Evolutionary conservation across 2,329 filamentous ascomycete genomes (phyloP).

Genomic region (Pseudopyricularia cyperi): DNA sequence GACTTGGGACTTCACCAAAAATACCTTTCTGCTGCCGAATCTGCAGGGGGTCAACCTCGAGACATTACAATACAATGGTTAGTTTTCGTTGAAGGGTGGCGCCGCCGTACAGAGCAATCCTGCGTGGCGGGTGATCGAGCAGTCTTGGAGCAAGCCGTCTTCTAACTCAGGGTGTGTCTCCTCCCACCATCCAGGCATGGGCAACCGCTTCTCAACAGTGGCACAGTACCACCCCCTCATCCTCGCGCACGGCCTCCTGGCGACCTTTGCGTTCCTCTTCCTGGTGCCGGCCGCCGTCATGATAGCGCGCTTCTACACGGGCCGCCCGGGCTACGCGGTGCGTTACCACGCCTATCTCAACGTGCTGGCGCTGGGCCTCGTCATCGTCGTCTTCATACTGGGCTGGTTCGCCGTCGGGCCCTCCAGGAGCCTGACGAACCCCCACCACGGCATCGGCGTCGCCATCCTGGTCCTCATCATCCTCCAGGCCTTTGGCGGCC

Average conservation of each 20-base stretch:
- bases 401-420: constrained; percentile 71
- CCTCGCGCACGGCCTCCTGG: constrained; percentile 58
- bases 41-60: constrained; percentile 65
- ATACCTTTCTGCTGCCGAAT: constrained; percentile 68
- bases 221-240: constrained; percentile 60
- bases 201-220: constrained; percentile 60
- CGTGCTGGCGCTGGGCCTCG: constrained; percentile 51
- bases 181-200: constrained; percentile 55
- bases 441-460: constrained; percentile 73
- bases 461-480: constrained; percentile 64
- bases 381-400: constrained; percentile 59
- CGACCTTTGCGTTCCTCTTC: constrained; percentile 59
- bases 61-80: constrained; percentile 77
- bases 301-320: constrained; percentile 56
- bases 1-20: constrained; percentile 68
- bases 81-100: constrained; percentile 7
- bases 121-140: too few relatives aligned
- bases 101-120: background rate
- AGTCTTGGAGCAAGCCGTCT: too few relatives aligned
- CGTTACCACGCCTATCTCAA: constrained; percentile 65
- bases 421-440: constrained; percentile 59
- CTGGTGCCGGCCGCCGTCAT: constrained; percentile 64
- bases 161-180: background rate
- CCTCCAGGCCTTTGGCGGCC: constrained; percentile 57
- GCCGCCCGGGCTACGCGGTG: constrained; percentile 46